Conservation (phyloP, 1,284 basidiomycete genomes). For the Ceratobasidium sp. region DNA sequence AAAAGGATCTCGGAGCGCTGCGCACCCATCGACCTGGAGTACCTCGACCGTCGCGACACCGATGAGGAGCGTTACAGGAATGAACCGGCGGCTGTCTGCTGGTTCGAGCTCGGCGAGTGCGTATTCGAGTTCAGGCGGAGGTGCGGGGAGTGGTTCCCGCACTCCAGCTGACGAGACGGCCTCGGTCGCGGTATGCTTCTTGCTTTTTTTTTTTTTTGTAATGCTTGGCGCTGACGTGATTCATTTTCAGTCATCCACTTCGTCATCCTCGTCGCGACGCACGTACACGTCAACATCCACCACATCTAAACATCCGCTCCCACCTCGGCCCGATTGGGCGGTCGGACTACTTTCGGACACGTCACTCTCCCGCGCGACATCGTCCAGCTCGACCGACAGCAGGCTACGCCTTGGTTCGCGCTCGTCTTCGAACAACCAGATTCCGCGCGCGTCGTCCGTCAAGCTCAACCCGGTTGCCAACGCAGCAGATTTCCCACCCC, state of each 20-base stretch:
- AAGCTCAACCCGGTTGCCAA: conserved; percentile 28
- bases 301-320: conserved; percentile 79
- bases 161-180: conserved; percentile 44
- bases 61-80: conserved; percentile 27
- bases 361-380: conserved; percentile 32
- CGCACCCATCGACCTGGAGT: conserved; percentile 22
- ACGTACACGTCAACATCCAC: conserved; percentile 73
- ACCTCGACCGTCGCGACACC: conserved; percentile 38
- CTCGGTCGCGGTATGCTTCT: conserved; percentile 39
- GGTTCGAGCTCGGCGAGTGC: conserved; percentile 40
- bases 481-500: conserved; percentile 18
- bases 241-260: conserved; percentile 65
- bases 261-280: conserved; percentile 77
- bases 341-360: conserved; percentile 79
- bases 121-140: conserved; percentile 36
- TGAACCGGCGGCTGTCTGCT: conserved; percentile 27
- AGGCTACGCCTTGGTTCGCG: conserved; percentile 19
- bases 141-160: conserved; percentile 35
- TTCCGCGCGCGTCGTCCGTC: conserved; percentile 19
- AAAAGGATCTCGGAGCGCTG: conserved; percentile 32
- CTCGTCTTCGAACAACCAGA: conserved; percentile 33
- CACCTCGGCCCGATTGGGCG: conserved; percentile 83
- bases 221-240: conserved; percentile 22
- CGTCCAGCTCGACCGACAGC: conserved; percentile 35
- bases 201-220: conserved; percentile 40